These are phyloP conservation scores for Diatrype stigma DNA, from an alignment of 2,329 filamentous ascomycete genomes.

Conservation along the genomic window DNA sequence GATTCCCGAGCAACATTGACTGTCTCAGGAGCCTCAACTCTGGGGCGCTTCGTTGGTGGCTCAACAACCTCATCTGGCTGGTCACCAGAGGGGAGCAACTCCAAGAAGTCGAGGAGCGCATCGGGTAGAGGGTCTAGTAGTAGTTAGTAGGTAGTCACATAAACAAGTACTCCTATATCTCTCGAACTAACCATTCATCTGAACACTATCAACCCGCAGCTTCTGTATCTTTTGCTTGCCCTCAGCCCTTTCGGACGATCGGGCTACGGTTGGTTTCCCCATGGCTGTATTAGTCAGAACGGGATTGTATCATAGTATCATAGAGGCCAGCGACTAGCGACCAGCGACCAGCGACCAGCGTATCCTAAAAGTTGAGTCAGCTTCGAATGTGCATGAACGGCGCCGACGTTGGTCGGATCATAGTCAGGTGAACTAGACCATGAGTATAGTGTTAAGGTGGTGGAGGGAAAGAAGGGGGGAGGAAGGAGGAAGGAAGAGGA, in stretches of 20 bases:
- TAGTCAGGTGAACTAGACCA: neutral
- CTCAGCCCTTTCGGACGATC: neutral
- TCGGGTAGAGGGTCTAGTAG: neutral
- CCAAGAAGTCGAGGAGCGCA: constrained; percentile 6
- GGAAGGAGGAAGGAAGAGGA: neutral
- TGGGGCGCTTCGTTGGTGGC: constrained; percentile 17
- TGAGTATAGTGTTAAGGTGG: neutral
- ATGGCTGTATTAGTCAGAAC: neutral
- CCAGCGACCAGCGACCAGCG: too few relatives aligned
- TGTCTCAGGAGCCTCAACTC: constrained; percentile 11
- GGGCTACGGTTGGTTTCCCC: neutral
- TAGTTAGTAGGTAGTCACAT: neutral
- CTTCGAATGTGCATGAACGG: neutral
- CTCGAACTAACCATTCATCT: neutral
- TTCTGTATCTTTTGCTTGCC: neutral
- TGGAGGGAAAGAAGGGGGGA: neutral
- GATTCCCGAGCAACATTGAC: constrained; percentile 17
- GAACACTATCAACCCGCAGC: neutral
- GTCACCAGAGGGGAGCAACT: neutral
- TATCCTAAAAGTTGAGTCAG: neutral
- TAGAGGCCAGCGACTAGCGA: too few relatives aligned
- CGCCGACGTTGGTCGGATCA: neutral
- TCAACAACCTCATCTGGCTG: constrained; percentile 3
- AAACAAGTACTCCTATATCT: neutral
- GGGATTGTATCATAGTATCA: neutral